Conservation (phyloP, 768 basidiomycete species). For the Phlebiopsis flavidoalba region DNA sequence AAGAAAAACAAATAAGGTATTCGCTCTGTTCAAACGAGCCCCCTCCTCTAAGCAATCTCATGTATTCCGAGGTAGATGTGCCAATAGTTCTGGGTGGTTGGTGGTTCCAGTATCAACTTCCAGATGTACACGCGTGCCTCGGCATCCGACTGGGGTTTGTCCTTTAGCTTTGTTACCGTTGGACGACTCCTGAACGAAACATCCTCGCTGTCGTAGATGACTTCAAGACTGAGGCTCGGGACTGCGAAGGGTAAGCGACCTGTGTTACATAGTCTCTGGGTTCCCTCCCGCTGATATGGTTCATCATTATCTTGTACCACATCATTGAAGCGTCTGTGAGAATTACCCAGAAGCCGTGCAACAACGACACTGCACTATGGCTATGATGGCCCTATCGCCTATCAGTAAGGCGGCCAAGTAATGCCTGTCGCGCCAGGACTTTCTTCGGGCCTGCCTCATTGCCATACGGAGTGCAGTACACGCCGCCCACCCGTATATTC, state of each 20-base stretch:
- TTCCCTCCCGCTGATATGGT: not conserved
- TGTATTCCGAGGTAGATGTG: slow-evolving; percentile 39
- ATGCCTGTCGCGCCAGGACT: slow-evolving; percentile 64
- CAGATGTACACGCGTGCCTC: slow-evolving; percentile 75
- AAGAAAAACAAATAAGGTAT: no score
- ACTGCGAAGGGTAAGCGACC: slow-evolving; percentile 45
- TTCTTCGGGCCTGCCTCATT: slow-evolving; percentile 59
- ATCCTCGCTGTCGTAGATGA: slow-evolving; percentile 40
- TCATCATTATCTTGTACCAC: slow-evolving; percentile 59
- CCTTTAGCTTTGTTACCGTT: not conserved
- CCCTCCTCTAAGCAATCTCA: no score
- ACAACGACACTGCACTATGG: slow-evolving; percentile 67
- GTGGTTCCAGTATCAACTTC: slow-evolving; percentile 59
- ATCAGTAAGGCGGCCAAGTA: slow-evolving; percentile 64
- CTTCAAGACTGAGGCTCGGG: slow-evolving; percentile 69
- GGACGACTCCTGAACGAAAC: not conserved
- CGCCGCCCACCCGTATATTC: slow-evolving; percentile 64
- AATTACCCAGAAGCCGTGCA: slow-evolving; percentile 71
- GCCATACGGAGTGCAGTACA: slow-evolving; percentile 59
- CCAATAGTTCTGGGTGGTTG: slow-evolving; percentile 42
- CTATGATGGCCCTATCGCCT: slow-evolving; percentile 70
- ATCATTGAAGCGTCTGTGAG: slow-evolving; percentile 74
- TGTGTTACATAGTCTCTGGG: not conserved
- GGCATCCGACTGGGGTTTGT: slow-evolving; percentile 63
- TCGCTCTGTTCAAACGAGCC: no score